Conservation (phyloP, 1,284 basidiomycete genomes). For the Melampsora larici-populina region DNA sequence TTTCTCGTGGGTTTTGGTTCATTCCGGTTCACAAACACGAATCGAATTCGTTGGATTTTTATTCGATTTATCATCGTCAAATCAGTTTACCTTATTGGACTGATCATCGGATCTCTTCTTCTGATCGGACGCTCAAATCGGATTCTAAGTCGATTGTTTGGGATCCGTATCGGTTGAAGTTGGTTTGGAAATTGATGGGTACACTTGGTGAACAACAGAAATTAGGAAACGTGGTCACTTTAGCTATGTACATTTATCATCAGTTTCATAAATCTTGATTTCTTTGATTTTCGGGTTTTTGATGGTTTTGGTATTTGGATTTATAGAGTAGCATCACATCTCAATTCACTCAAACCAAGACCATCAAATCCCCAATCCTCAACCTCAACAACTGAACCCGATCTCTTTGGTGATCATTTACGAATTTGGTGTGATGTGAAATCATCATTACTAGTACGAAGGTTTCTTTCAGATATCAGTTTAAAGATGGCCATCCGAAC, state of each 20-base stretch:
- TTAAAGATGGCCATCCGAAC: conserved; percentile 3
- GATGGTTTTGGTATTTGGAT: neutral
- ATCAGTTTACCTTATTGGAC: conserved; percentile 34
- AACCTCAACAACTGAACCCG: neutral
- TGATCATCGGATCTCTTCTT: neutral
- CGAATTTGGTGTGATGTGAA: conserved; percentile 29
- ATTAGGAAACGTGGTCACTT: conserved; percentile 18
- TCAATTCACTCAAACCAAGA: neutral
- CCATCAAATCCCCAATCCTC: neutral
- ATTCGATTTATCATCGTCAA: conserved; percentile 3
- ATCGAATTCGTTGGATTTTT: conserved; percentile 7
- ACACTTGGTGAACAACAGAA: conserved; percentile 21
- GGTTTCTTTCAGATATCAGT: conserved; percentile 29
- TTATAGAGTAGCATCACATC: neutral
- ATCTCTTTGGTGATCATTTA: conserved; percentile 26
- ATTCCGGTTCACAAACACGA: conserved; percentile 20
- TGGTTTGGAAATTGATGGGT: conserved; percentile 25
- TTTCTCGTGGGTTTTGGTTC: conserved; percentile 34
- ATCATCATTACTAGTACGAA: conserved; percentile 15
- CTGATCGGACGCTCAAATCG: neutral
- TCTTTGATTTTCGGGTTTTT: too few relatives aligned
- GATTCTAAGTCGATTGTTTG: conserved; percentile 6
- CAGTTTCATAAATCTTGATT: too few relatives aligned
- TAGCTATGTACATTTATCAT: conserved; percentile 10
- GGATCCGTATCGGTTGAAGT: conserved; percentile 17